Base-by-base conservation (phyloP, 1,284 basidiomycete genomes). In the Rhizoctonia solani region DNA sequence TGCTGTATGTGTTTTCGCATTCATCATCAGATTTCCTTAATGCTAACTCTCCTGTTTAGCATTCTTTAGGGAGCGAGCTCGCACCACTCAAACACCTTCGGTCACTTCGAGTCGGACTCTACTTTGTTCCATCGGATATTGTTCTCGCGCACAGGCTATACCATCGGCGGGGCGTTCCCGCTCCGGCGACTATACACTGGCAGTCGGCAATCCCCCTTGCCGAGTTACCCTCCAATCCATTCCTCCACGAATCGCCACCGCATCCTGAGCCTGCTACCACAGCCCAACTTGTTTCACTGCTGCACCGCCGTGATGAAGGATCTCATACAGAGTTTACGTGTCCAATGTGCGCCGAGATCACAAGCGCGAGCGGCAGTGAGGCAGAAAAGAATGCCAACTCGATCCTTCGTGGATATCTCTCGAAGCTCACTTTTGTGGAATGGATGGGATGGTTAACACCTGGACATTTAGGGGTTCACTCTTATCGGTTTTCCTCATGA, bases 111-210 rank as follows among this genome's bases (percentile, higher is more conserved):
- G 16, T 65, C n/a, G 61, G 50, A n/a, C 61, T 65, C 4, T 65
- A 65, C 39, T 29, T 65, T 25, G 37, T 54, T 8, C 61, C 61
- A 5, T 65, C 61, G 3, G 25, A 49, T 11, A 65, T 39, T 2
- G 61, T 65, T n/a, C 39, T 65, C 9, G 34, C 61, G 2, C 61
- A 65, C 32, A 21, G 61, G 41, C 13, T 65, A 30, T 65, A 54
- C n/a, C 61, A 65, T 14, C 19, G 50, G 16, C 61, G 25, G 11
- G 50, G 39, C 14, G 4, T 53, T 25, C 37, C 49, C 11, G 50
- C 50, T 2, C 61, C 61, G 11, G 37, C 11, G 14, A 32, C 46
- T 16, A 65, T 65, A 4, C 39, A 65, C 2, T 65, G 50, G 61
- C 61, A 46, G 21, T 21, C 50, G 2, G 50, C 50, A 5, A 44